phyloP scores from a whole-genome alignment of 164 flowering plant genomes.

The Protea cynaroides region DNA sequence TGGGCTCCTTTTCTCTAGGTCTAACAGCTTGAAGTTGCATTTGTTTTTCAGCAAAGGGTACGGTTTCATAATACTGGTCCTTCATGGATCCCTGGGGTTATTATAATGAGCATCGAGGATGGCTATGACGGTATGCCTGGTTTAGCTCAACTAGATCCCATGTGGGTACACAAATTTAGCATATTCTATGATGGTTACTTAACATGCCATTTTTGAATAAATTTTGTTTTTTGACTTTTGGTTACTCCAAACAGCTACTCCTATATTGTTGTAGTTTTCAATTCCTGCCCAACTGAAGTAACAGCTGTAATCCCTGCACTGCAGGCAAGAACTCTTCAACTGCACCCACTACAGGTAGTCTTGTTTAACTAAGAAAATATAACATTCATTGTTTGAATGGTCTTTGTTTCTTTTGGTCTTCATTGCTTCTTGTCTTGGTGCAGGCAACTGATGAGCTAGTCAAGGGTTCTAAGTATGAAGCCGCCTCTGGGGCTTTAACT shows the following conservation, averaged over 20 bases:
- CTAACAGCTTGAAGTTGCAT: not conserved
- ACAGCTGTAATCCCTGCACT: slow-evolving; percentile 42
- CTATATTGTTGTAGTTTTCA: slow-evolving; percentile 57
- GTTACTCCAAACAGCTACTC: slow-evolving; percentile 49
- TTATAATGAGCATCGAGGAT: slow-evolving; percentile 95
- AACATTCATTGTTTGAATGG: not conserved
- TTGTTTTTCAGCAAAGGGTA: slow-evolving; percentile 59
- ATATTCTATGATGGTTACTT: not conserved
- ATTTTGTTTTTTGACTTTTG: slow-evolving; percentile 1
- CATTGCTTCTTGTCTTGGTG: slow-evolving; percentile 4
- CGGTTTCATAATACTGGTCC: slow-evolving; percentile 79
- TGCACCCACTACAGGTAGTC: slow-evolving; percentile 85
- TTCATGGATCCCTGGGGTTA: slow-evolving; percentile 68
- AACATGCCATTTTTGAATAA: not conserved
- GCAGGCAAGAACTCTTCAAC: slow-evolving; percentile 39
- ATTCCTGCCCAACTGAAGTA: slow-evolving; percentile 51
- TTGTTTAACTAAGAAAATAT: not conserved
- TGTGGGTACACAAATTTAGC: slow-evolving; percentile 34
- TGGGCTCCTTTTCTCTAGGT: not conserved
- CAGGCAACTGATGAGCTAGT: slow-evolving; percentile 71
- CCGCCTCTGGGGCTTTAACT: slow-evolving; percentile 57
- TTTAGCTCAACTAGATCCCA: slow-evolving; percentile 68
- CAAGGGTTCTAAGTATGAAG: slow-evolving; percentile 57
- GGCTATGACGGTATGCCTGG: slow-evolving; percentile 72
- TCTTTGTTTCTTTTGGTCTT: not conserved